Conservation (phyloP, 1,284 basidiomycete species). For the Microbotryomycetes sp. region DNA sequence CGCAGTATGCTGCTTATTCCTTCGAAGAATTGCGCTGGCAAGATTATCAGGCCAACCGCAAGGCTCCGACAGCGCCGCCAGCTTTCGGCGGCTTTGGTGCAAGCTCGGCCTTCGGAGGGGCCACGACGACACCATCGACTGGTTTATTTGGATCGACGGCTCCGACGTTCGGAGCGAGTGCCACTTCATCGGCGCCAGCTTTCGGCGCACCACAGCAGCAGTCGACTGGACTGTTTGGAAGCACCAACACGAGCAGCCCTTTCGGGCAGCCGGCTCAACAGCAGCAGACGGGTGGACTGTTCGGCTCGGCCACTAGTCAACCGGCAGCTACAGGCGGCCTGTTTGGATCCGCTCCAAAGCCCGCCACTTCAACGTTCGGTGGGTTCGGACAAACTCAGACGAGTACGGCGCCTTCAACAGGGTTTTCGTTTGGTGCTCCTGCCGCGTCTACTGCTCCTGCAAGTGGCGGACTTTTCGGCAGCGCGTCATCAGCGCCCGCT, state of each 20-base stretch:
- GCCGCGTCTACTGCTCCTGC: constrained; percentile 19
- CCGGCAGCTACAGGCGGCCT: constrained; percentile 16
- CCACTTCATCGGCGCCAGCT: constrained; percentile 38
- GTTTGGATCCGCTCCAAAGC: constrained; percentile 20
- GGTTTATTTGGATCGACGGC: constrained; percentile 34
- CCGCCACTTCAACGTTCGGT: constrained; percentile 21
- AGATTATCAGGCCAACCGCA: constrained; percentile 53
- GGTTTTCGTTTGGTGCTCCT: constrained; percentile 28
- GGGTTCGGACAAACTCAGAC: constrained; percentile 22
- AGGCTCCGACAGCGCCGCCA: constrained; percentile 53
- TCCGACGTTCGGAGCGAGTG: constrained; percentile 36
- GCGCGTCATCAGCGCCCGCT: constrained; percentile 31
- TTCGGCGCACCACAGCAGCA: constrained; percentile 40
- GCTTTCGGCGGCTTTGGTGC: constrained; percentile 38
- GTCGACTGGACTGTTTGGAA: constrained; percentile 41
- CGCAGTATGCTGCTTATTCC: constrained; percentile 28
- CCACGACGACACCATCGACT: constrained; percentile 34
- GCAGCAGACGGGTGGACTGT: background rate
- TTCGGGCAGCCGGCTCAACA: constrained; percentile 40
- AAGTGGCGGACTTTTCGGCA: constrained; percentile 23
- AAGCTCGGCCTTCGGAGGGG: constrained; percentile 34
- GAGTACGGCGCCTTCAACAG: constrained; percentile 35
- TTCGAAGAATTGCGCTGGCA: constrained; percentile 44
- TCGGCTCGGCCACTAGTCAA: constrained; percentile 11
- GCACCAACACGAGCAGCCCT: constrained; percentile 37